Evolutionary conservation across 805 yeast genomes (phyloP).

Genomic region (Ascoidea rubescens): DNA sequence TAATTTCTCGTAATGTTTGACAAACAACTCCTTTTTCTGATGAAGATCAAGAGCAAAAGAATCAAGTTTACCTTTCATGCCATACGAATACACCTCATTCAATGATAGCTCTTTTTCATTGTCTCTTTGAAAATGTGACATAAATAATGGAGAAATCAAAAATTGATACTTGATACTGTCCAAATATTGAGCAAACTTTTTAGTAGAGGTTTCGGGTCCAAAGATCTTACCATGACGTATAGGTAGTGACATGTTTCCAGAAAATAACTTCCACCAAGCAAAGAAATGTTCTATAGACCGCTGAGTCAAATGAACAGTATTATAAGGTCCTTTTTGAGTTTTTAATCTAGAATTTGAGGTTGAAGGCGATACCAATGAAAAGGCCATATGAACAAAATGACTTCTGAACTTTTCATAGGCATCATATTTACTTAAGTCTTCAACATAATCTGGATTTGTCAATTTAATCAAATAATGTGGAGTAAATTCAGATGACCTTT

Average conservation of each 20-base stretch:
- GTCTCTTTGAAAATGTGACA: conserved; percentile 59
- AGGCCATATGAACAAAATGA: conserved; percentile 63
- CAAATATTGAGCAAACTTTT: conserved; percentile 64
- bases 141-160: conserved; percentile 53
- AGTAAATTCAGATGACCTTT: conserved; percentile 29
- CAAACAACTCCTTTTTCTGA: conserved; percentile 37
- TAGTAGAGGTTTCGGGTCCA: conserved; percentile 35
- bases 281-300: conserved; percentile 52
- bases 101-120: conserved; percentile 17
- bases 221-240: conserved; percentile 64
- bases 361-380: conserved; percentile 30
- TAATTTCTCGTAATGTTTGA: conserved; percentile 30
- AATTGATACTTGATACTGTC: conserved; percentile 72
- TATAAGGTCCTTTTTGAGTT: conserved; percentile 26
- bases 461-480: conserved; percentile 51
- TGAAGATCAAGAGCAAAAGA: conserved; percentile 52
- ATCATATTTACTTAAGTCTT: conserved; percentile 44
- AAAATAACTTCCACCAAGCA: conserved; percentile 77
- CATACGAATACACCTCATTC: conserved; percentile 33
- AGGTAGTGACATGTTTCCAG: conserved; percentile 66
- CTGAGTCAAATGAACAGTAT: conserved; percentile 70
- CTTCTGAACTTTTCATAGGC: conserved; percentile 74
- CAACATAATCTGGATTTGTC: conserved; percentile 38
- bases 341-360: not conserved
- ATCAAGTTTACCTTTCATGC: conserved; percentile 50